phyloP scores from a whole-genome alignment of 805 yeast genomes.

The Scheffersomyces ergatensis region DNA sequence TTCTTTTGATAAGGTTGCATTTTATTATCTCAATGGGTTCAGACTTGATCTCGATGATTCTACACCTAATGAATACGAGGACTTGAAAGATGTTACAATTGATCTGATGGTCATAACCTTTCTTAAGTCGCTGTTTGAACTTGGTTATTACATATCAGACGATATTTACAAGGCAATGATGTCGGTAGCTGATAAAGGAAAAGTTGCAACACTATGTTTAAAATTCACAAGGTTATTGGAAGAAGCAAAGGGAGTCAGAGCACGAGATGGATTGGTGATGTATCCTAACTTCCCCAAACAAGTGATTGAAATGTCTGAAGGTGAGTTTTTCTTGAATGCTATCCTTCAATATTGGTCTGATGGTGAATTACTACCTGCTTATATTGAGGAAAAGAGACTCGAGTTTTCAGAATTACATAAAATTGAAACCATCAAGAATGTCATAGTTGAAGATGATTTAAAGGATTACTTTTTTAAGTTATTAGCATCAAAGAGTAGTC shows the following conservation, averaged over 20 bases:
- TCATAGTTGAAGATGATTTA: slow-evolving; percentile 4
- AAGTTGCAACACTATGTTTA: not conserved
- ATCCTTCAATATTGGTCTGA: slow-evolving; percentile 4
- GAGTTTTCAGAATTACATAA: slow-evolving; percentile 2
- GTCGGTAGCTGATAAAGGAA: not conserved
- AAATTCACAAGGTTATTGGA: not conserved
- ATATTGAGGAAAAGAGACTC: slow-evolving; percentile 2
- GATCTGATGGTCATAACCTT: not conserved
- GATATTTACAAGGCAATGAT: not conserved
- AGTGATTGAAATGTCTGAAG: slow-evolving; percentile 5
- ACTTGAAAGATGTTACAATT: not conserved
- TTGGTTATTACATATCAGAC: not conserved
- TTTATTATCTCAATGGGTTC: not conserved
- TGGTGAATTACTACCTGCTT: slow-evolving; percentile 1
- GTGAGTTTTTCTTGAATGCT: slow-evolving; percentile 5
- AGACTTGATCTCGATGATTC: not conserved
- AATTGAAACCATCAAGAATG: not conserved
- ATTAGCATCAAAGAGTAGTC: slow-evolving; percentile 4
- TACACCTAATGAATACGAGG: too few relatives aligned
- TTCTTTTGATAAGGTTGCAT: not conserved
- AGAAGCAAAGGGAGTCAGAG: not conserved
- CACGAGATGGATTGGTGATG: not conserved
- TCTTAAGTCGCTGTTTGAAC: not conserved
- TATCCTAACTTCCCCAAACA: slow-evolving; percentile 10
- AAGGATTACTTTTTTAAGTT: slow-evolving; percentile 4